Percentiles rank a stretch among this genome's conserved stretches.
Conservation (phyloP, 177 flowering plant genomes). For the Tripterygium wilfordii region DNA sequence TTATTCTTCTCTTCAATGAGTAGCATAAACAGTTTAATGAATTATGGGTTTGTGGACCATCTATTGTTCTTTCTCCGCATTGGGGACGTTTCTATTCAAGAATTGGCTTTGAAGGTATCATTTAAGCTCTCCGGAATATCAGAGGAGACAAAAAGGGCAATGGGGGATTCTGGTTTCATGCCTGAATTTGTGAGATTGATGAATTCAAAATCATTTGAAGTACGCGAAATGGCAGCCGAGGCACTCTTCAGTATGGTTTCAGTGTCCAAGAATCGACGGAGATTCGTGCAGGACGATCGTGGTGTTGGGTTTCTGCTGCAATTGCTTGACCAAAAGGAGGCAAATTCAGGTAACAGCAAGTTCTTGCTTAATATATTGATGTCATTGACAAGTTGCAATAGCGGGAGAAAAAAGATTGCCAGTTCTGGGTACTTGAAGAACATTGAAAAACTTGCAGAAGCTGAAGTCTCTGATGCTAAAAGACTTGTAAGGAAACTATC, state of each 20-base stretch:
- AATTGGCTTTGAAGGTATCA: slow-evolving; percentile 57
- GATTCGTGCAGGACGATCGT: slow-evolving; percentile 51
- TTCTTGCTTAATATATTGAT: slow-evolving; percentile 53
- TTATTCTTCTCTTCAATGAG: slow-evolving; percentile 45
- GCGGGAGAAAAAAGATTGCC: slow-evolving; percentile 60
- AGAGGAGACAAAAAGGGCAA: slow-evolving; percentile 60
- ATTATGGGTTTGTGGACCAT: slow-evolving; percentile 49
- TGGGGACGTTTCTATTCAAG: slow-evolving; percentile 68
- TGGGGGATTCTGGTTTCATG: slow-evolving; percentile 85
- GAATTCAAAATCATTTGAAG: slow-evolving; percentile 59
- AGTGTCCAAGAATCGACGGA: slow-evolving; percentile 50
- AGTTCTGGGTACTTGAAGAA: slow-evolving; percentile 54
- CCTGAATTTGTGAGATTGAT: slow-evolving; percentile 65
- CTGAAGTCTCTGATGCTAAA: slow-evolving; percentile 66
- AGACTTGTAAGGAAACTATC: slow-evolving; percentile 63
- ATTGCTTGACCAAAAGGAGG: slow-evolving; percentile 50
- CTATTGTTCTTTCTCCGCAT: slow-evolving; percentile 40
- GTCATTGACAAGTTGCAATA: slow-evolving; percentile 51
- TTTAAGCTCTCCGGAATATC: slow-evolving; percentile 46
- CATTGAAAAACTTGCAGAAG: slow-evolving; percentile 75
- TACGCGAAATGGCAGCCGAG: slow-evolving; percentile 56
- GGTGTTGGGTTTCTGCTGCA: slow-evolving; percentile 40
- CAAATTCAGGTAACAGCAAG: slow-evolving; percentile 50
- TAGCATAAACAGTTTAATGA: slow-evolving; percentile 31
- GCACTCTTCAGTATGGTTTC: slow-evolving; percentile 52